Percentiles rank a stretch among this genome's conserved stretches.
Conservation (phyloP, 257 asterid genomes). For the Ilex asprella region DNA sequence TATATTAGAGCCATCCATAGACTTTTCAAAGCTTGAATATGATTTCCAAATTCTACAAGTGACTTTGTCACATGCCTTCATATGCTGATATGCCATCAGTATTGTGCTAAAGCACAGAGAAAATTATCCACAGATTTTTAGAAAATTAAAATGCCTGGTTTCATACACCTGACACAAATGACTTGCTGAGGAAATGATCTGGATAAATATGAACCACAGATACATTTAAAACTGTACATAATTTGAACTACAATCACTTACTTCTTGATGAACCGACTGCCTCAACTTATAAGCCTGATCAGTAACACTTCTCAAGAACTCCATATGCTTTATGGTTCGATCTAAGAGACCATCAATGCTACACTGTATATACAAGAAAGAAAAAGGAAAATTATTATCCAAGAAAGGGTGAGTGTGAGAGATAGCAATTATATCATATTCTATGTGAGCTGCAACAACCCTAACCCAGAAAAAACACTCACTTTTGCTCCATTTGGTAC, state of each 20-base stretch:
- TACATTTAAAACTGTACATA: background rate
- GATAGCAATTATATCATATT: background rate
- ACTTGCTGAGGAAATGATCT: background rate
- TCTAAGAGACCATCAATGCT: conserved; percentile 96
- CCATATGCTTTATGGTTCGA: conserved; percentile 86
- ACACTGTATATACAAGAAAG: conserved; percentile 46
- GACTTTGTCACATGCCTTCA: too few relatives aligned
- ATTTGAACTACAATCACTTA: conserved; percentile 10
- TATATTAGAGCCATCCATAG: too few relatives aligned
- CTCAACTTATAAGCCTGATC: conserved; percentile 65
- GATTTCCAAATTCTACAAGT: too few relatives aligned
- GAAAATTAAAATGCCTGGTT: background rate
- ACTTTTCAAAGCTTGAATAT: too few relatives aligned
- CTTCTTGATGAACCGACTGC: conserved; percentile 45
- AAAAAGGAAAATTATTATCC: conserved; percentile 16
- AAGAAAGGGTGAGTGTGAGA: conserved; percentile 2
- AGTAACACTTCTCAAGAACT: conserved; percentile 54
- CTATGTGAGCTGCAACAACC: background rate
- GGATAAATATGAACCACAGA: background rate
- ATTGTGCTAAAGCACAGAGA: too few relatives aligned
- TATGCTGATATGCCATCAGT: too few relatives aligned
- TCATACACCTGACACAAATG: background rate
- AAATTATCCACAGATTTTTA: too few relatives aligned
- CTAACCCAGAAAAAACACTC: conserved; percentile 14
- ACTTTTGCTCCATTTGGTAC: conserved; percentile 81